Evolutionary conservation across 768 basidiomycete genomes (phyloP).

Genomic region (Sporobolomyces phaffii): DNA sequence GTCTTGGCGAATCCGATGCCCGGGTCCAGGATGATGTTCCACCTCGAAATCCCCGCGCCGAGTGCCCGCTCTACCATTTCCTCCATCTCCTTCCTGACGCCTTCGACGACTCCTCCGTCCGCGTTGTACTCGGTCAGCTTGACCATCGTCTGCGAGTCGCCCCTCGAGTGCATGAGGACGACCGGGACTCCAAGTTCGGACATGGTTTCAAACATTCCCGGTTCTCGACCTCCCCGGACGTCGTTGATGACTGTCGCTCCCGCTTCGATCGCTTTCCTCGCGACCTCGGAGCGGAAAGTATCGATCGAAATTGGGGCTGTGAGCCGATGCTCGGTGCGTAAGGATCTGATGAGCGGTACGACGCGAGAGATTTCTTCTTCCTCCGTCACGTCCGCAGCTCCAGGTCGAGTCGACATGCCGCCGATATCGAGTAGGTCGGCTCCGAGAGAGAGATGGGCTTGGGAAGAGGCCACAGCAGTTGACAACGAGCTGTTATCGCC

Average conservation of each 20-base stretch:
- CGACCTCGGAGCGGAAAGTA: slow-evolving; percentile 80
- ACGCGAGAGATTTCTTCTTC: slow-evolving; percentile 71
- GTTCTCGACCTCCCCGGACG: slow-evolving; percentile 63
- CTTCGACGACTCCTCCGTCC: slow-evolving; percentile 57
- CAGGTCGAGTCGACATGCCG: slow-evolving; percentile 85
- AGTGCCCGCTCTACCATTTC: slow-evolving; percentile 61
- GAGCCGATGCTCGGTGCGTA: slow-evolving; percentile 49
- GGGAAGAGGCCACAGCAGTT: slow-evolving; percentile 49
- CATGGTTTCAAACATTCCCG: slow-evolving; percentile 44
- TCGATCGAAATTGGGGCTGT: slow-evolving; percentile 68
- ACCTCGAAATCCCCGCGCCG: slow-evolving; percentile 67
- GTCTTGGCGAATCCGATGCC: slow-evolving; percentile 93
- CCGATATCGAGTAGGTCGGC: slow-evolving; percentile 84
- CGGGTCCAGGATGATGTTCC: slow-evolving; percentile 85
- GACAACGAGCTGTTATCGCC: slow-evolving; percentile 55
- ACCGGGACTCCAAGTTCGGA: slow-evolving; percentile 63
- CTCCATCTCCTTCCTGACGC: slow-evolving; percentile 67
- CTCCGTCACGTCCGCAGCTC: slow-evolving; percentile 59
- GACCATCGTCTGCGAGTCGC: slow-evolving; percentile 71
- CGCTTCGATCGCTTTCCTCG: slow-evolving; percentile 63
- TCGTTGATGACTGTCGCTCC: slow-evolving; percentile 95
- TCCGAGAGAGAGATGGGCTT: slow-evolving; percentile 48
- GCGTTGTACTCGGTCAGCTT: slow-evolving; percentile 51
- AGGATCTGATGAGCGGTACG: slow-evolving; percentile 60
- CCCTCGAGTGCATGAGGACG: slow-evolving; percentile 89